Percentiles rank a stretch among this genome's conserved stretches.
Evolutionary conservation across 139 green algal genomes (phyloP).

Genomic region (Auxenochlorella pyrenoidosa): DNA sequence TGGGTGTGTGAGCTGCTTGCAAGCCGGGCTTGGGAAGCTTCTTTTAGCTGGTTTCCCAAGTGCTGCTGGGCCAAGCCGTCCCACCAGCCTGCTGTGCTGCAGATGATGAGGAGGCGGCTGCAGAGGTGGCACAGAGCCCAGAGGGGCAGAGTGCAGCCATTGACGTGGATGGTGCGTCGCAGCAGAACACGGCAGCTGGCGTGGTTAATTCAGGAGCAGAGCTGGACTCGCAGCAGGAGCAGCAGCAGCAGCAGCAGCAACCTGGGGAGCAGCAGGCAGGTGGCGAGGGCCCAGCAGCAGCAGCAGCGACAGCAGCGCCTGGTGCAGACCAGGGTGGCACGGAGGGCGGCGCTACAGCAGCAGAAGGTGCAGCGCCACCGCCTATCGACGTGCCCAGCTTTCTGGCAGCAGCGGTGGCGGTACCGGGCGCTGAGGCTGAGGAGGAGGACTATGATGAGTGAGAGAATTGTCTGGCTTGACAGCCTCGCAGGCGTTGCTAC

Average conservation of each 20-base stretch:
- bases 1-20: not conserved
- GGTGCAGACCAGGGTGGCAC: not conserved
- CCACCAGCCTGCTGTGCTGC: too few relatives aligned
- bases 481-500: not conserved
- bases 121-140: not conserved
- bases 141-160: not conserved
- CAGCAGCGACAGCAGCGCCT: not conserved
- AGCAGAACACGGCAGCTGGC: not conserved
- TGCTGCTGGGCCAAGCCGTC: not conserved
- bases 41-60: not conserved
- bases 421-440: conserved; percentile 8
- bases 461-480: not conserved
- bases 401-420: not conserved
- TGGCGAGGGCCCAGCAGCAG: not conserved
- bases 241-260: conserved; percentile 1
- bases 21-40: not conserved
- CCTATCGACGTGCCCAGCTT: not conserved
- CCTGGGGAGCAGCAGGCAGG: not conserved
- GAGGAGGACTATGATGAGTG: conserved; percentile 34
- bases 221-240: not conserved
- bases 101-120: not conserved
- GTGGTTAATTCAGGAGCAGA: not conserved
- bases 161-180: not conserved
- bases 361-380: not conserved
- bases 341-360: not conserved